Percentiles rank a stretch among this genome's conserved stretches.
Evolutionary conservation across 2,329 filamentous ascomycete genomes (phyloP).

Genomic region (Aureobasidium melanogenum): DNA sequence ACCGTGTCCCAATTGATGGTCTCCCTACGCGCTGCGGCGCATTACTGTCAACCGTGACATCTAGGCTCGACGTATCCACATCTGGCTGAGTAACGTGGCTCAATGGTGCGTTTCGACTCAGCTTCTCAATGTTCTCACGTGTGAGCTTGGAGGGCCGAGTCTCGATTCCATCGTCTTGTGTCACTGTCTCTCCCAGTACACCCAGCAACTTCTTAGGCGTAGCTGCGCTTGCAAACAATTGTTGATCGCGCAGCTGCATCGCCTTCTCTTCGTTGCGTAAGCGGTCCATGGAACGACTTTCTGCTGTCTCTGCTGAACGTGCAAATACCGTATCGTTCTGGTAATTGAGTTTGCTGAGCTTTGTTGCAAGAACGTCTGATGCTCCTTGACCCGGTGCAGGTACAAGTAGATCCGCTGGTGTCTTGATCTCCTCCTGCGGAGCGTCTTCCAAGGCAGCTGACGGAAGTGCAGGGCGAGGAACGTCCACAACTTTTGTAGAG

Average conservation of each 20-base stretch:
- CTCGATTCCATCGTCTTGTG: constrained; percentile 10
- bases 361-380: constrained; percentile 11
- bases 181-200: constrained; percentile 3
- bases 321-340: constrained; percentile 31
- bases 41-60: constrained; percentile 6
- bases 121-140: constrained; percentile 26
- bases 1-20: neutral
- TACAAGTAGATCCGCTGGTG: neutral
- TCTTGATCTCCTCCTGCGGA: neutral
- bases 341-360: constrained; percentile 27
- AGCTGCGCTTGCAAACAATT: constrained; percentile 42
- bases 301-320: constrained; percentile 34
- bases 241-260: constrained; percentile 44
- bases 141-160: constrained; percentile 16
- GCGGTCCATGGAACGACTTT: constrained; percentile 37
- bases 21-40: neutral
- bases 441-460: neutral
- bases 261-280: constrained; percentile 48
- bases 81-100: neutral
- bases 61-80: constrained; percentile 10
- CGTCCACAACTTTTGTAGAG: neutral
- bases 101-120: constrained; percentile 13
- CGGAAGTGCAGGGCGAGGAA: neutral
- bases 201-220: constrained; percentile 25
- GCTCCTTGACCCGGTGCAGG: neutral